Evolutionary conservation across 2,329 filamentous ascomycete species (phyloP).

Genomic region (Chrysosporium keratinophilum): DNA sequence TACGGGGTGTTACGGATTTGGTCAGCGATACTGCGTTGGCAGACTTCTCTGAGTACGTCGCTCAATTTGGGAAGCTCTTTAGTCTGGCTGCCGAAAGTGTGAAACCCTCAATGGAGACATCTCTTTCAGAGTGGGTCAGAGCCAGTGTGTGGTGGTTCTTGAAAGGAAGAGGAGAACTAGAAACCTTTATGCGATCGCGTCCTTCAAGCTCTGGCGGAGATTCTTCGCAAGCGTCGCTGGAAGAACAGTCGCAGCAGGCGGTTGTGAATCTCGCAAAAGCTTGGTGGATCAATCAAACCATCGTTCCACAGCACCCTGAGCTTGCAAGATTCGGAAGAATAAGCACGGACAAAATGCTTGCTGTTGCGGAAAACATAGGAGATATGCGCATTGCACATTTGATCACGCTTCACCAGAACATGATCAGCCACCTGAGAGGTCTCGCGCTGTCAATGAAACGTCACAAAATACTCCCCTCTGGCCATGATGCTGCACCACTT

Average conservation of each 20-base stretch:
- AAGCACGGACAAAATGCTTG: constrained; percentile 32
- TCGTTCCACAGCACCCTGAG: constrained; percentile 34
- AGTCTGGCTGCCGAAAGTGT: constrained; percentile 64
- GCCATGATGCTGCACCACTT: constrained; percentile 53
- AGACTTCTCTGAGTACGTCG: constrained; percentile 60
- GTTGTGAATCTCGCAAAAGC: constrained; percentile 78
- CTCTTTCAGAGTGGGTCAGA: constrained; percentile 58
- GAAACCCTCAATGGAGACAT: constrained; percentile 53
- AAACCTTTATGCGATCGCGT: constrained; percentile 57
- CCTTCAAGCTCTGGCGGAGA: constrained; percentile 45
- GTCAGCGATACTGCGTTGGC: constrained; percentile 56
- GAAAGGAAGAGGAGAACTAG: constrained; percentile 65
- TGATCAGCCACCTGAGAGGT: constrained; percentile 59
- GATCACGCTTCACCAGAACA: constrained; percentile 42
- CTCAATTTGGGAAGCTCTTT: constrained; percentile 66
- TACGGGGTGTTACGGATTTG: constrained; percentile 32
- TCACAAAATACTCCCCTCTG: constrained; percentile 62
- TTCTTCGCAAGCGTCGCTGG: constrained; percentile 31
- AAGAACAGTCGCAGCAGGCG: constrained; percentile 55
- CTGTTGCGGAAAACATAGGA: constrained; percentile 36
- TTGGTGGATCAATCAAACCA: constrained; percentile 59
- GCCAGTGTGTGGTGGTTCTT: constrained; percentile 84
- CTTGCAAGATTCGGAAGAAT: constrained; percentile 31
- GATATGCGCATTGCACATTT: constrained; percentile 38
- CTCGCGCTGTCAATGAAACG: constrained; percentile 72